phyloP scores from a whole-genome alignment of 2,329 filamentous ascomycete species.

The Ceratocystis smalleyi region DNA sequence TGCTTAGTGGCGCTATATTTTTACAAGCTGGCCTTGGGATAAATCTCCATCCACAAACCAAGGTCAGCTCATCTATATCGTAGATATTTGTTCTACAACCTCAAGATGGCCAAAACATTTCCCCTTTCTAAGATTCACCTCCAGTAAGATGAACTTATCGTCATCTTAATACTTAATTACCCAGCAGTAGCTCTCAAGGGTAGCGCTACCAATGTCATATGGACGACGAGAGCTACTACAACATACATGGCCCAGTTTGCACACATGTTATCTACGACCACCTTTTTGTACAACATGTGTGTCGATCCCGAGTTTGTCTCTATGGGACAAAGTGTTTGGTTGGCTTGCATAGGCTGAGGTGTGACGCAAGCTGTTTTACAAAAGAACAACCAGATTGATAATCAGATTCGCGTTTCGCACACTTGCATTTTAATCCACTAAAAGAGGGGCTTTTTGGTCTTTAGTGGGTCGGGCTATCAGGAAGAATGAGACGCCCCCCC shows the following conservation, averaged over 20 bases:
- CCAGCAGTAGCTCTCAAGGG: too few relatives aligned
- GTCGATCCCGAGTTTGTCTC: not conserved
- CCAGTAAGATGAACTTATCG: too few relatives aligned
- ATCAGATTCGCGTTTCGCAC: not conserved
- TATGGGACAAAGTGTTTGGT: not conserved
- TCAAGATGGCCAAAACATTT: too few relatives aligned
- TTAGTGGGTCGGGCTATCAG: not conserved
- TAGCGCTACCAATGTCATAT: too few relatives aligned
- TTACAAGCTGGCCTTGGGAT: too few relatives aligned
- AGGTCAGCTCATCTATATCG: too few relatives aligned
- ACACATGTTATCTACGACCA: not conserved
- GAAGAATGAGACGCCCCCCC: not conserved
- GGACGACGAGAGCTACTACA: not conserved
- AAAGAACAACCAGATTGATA: not conserved
- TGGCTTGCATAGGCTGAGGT: not conserved
- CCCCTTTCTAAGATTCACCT: too few relatives aligned
- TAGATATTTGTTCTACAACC: too few relatives aligned
- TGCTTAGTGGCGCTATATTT: too few relatives aligned
- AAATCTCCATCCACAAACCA: too few relatives aligned
- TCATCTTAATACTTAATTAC: too few relatives aligned
- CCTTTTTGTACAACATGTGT: not conserved
- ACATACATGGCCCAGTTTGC: not conserved
- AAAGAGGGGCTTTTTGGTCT: not conserved
- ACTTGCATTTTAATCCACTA: not conserved
- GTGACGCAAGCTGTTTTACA: slow-evolving; percentile 2